Base-by-base conservation (phyloP, 2,329 filamentous ascomycete genomes). In the Neodidymelliopsis sp. region DNA sequence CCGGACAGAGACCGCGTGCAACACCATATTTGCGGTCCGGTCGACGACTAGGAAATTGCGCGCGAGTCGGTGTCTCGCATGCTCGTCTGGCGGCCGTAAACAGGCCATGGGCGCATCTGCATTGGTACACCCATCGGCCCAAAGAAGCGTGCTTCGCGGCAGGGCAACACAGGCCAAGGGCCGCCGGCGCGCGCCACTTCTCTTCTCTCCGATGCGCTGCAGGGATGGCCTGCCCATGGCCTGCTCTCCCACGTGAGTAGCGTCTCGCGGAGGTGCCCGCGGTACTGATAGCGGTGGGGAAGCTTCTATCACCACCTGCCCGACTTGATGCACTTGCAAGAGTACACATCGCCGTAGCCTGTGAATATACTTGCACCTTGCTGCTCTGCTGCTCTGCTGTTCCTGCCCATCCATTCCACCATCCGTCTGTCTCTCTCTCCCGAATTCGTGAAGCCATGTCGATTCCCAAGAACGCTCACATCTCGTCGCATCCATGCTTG, bases 401-500 rank as follows among this genome's bases (percentile, higher is more conserved):
- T 23, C n/a, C 7, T n/a, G n/a, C 12, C 5, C 27, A 29, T 24
- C 22, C n/a, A 11, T 8, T 16, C 22, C 19, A 16, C 16, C 6
- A 19, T 8, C 25, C 38, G 31, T 37, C 35, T 41, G 16, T 13
- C 23, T 11, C 5, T 24, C 4, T 19, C 11, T 10, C 15, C 16
- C 10, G 13, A 12, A 6, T 15, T 12, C 11, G n/a, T 30, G n/a
- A 29, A 12, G 56, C 24, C 49, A 74, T 73, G 69, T 54, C 71
- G 2, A 48, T 82, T 23, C 81, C 81, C 13, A 56, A 73, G 38
- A 86, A 85, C 66, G 77, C 84, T 25, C 90, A 94, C 76, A 78
- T 96, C 70, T 96, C 91, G 28, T 79, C 78, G 12, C 93, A 97
- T 74, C 93, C 93, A 25, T 96, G 90, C 74, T 81, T 97, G 30